Evolutionary conservation across 306 rosid species (phyloP), one percentile per base, ranked within the genome.

Genomic region (Cucurbita maxima): DNA sequence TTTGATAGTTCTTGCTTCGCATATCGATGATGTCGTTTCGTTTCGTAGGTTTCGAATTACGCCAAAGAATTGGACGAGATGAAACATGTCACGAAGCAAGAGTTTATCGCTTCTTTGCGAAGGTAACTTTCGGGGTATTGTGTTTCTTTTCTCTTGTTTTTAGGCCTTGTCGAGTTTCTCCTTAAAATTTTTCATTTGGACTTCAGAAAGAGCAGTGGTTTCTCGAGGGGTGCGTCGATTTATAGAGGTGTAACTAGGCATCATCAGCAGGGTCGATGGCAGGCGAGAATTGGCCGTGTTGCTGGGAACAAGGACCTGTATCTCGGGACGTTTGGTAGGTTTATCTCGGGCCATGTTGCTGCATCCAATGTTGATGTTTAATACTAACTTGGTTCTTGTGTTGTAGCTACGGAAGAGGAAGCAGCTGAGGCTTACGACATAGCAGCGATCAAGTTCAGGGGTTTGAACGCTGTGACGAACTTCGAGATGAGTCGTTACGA

Each of bases 261-360:
- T 76, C 99, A 95, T 78, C 99, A 95, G 76, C 97, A 95, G 80
- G 99, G 99, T 38, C 77, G 99, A 30, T 95, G 97, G 99, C 99
- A 95, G 81, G 99, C 99, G 8, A 88, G 99, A 79, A 95, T 95
- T 7, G 99, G 99, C 60, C 99, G 99, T 10, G 99, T 95, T 53
- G 97, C 99, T 0, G 99, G 99, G 50, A 95, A 95, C 86, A 95
- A 95, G 74, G 99, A 95, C 62, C 63, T 95, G 0, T 95, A 95
- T 80, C 88, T 95, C 8, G 99, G 99, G 75, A 95, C 97, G 38
- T 95, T 95, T 13, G 96, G 97, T 91, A 84, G 79, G 55, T 64
- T 10, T 43, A 41, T 64, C 19, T 40, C 7, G 13, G 4, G n/a
- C 16, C 37, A 11, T 9, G 30, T 40, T 18, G 36, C 41, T 25